Evolutionary conservation across 2,329 filamentous ascomycete species (phyloP), one percentile per base, ranked within the genome.

Genomic region (Botrytis paeoniae): DNA sequence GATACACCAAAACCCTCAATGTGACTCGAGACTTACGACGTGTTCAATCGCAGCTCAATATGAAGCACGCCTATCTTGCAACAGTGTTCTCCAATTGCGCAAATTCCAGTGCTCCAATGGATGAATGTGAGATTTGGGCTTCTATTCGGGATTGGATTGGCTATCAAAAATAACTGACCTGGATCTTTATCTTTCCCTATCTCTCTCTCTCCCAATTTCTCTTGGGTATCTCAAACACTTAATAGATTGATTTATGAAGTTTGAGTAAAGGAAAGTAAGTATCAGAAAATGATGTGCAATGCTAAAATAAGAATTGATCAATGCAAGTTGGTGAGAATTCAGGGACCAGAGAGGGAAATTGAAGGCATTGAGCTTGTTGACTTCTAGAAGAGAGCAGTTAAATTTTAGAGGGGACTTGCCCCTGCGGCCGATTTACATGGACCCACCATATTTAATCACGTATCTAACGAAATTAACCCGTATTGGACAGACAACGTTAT

Each of bases 341-440:
- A 37, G 65, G 48, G 37, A 62, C 25, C 29, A 35, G 35, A 25
- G 43, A 66, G 61, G 51, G 48, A 65, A 45, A 54, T 71, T 59
- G n/a, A 65, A 71, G 35, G 60, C 59, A 71, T 71, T 64, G 70
- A 71, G 61, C 70, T 71, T 71, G 61, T 54, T 39, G 25, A 68
- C 60, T 65, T 65, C 35, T 54, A 66, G 59, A 66, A 54, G 65
- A 54, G 37, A 57, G 65, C 65, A 68, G 65, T 57, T 66, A 66
- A 71, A 66, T 65, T 71, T 71, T 65, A 71, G 61, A 68, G 70
- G 70, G 62, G 70, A 71, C 65, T 71, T 71, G 61, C 70, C 70
- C 70, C 70, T 71, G 70, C 62, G 70, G 70, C 70, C 70, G 70
- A 66, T 57, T 48, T 57, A 29, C 61, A 54, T 64, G 70, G 45